Evolutionary conservation across 2,329 filamentous ascomycete genomes (phyloP).

Genomic region (Cytospora piceicola): DNA sequence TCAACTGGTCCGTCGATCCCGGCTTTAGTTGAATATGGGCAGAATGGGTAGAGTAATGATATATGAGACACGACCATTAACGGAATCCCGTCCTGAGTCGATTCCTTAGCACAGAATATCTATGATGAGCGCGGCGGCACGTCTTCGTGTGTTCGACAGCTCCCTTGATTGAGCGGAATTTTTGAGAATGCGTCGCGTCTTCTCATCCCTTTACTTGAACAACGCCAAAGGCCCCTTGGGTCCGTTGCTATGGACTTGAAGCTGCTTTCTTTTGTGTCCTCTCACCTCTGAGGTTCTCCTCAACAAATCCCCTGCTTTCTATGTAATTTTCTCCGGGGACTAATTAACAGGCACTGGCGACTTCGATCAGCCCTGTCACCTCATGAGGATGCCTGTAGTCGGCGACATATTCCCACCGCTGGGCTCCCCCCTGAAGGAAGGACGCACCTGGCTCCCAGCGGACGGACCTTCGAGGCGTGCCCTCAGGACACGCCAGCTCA

Average conservation of each 20-base stretch:
- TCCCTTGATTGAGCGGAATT: conserved; percentile 13
- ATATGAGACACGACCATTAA: not conserved
- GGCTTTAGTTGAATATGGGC: not conserved
- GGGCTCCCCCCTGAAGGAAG: conserved; percentile 21
- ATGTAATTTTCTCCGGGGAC: conserved; percentile 7
- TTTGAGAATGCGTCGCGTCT: conserved; percentile 6
- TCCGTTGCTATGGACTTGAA: conserved; percentile 11
- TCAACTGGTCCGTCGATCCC: not conserved
- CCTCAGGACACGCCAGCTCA: conserved; percentile 5
- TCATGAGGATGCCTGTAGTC: conserved; percentile 2
- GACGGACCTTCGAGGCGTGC: conserved; percentile 4
- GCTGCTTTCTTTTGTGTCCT: not conserved
- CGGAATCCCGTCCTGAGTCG: conserved; percentile 16
- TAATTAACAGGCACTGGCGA: not conserved
- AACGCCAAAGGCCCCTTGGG: not conserved
- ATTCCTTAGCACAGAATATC: conserved; percentile 4
- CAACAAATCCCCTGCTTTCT: not conserved
- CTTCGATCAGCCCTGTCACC: not conserved
- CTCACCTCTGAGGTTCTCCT: not conserved
- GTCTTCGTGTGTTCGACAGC: not conserved
- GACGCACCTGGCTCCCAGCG: conserved; percentile 13
- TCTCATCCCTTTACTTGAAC: conserved; percentile 13
- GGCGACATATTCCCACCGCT: conserved; percentile 15
- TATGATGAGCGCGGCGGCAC: not conserved
- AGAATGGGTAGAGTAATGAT: not conserved